Evolutionary conservation across 495 filamentous ascomycete genomes (phyloP), one percentile per base, ranked within the genome.

Genomic region (Penicillium salamii): DNA sequence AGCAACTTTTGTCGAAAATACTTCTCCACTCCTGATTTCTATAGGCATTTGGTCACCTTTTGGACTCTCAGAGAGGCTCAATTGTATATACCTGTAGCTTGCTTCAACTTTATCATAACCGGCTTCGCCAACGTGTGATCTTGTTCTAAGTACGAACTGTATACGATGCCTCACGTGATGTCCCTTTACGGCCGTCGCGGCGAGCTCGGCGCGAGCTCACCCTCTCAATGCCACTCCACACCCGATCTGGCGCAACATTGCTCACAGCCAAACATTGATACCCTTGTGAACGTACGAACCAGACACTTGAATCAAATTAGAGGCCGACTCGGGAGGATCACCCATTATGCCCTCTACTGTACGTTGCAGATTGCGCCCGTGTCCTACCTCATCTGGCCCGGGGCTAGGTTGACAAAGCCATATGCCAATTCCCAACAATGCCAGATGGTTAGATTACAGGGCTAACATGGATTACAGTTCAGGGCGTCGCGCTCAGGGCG

Each of bases 401-500:
- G n/a, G 11, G 14, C 19, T 12, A 18, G 33, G n/a, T 31, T 17
- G 35, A 19, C 18, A 21, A 28, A 13, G 33, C 21, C 13, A 7
- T 3, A 15, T 40, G 37, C 32, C 31, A 20, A 41, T 23, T 35
- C 12, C 15, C 17, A 6, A 35, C 14, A 14, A 3, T 26, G 3
- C 39, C n/a, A 29, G 35, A 44, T 44, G 13, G 28, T n/a, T 1
- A 19, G 13, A 36, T 7, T 1, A 18, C 12, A 1, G 15, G 12
- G 28, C 55, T 57, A 51, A 59, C 26, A 48, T 33, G 15, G 13
- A 41, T n/a, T 29, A 38, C 40, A 77, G 74, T 74, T 77, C 52
- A 62, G 74, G 43, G 70, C 72, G 34, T 77, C 73, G 7, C 74
- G 68, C 45, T 72, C 68, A 17, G 71, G 66, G 39, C 70, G 72